A percentile compares a stretch with the other conserved stretches of the same genome.
These are phyloP conservation scores for Rhodamnia rubescens DNA, from an alignment of 345 rosid species.

Conservation along the genomic window DNA sequence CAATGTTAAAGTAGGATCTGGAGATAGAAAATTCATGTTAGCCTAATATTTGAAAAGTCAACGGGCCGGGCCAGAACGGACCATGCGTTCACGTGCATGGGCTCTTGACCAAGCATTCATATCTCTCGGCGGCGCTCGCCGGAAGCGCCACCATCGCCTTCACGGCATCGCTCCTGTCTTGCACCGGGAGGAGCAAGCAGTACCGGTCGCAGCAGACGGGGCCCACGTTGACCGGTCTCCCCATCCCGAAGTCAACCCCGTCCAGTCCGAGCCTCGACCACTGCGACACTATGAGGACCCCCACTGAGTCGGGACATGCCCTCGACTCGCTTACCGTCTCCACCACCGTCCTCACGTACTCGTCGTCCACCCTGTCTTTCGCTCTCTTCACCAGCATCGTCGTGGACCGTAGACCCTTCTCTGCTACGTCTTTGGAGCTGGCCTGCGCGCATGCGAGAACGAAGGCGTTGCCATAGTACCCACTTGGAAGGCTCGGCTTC, in stretches of 20 bases:
- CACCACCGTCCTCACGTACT: conserved; percentile 43
- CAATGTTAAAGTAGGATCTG: not conserved
- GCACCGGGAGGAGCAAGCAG: conserved; percentile 63
- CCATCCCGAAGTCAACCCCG: conserved; percentile 67
- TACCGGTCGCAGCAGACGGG: conserved; percentile 64
- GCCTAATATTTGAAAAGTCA: not conserved
- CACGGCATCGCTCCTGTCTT: conserved; percentile 38
- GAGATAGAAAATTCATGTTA: not conserved
- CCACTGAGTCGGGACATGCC: conserved; percentile 61
- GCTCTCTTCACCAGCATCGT: conserved; percentile 56
- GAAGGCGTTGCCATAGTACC: conserved; percentile 82
- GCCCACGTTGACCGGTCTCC: conserved; percentile 55
- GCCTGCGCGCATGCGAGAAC: conserved; percentile 68
- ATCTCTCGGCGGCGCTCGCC: conserved; percentile 38
- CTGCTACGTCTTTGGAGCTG: conserved; percentile 42
- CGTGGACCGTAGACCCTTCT: conserved; percentile 45
- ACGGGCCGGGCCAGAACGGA: not conserved
- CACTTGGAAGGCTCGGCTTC: conserved; percentile 55
- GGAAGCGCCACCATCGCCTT: conserved; percentile 80
- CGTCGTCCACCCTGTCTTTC: conserved; percentile 47
- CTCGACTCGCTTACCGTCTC: conserved; percentile 41
- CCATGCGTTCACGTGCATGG: conserved; percentile 17
- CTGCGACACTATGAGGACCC: conserved; percentile 61
- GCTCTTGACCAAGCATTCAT: conserved; percentile 38
- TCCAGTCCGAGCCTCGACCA: conserved; percentile 90